Percentiles rank a stretch among this genome's conserved stretches.
These are phyloP conservation scores for Kalanchoe fedtschenkoi DNA, from an alignment of 164 flowering plant genomes.

Conservation along the genomic window DNA sequence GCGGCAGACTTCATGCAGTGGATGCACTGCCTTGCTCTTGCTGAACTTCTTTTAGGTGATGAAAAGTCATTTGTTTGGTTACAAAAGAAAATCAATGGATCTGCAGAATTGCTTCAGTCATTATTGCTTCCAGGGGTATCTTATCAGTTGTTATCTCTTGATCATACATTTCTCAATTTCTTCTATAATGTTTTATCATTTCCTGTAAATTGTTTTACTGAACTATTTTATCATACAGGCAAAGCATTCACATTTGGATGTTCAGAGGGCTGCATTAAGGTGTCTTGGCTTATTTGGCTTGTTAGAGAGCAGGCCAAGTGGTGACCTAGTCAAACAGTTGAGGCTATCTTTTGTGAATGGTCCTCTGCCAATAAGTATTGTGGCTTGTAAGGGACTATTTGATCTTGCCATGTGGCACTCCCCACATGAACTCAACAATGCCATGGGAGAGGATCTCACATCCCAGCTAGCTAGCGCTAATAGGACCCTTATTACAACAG, in stretches of 20 bases:
- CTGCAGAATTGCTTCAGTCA: constrained; percentile 57
- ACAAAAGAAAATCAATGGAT: constrained; percentile 47
- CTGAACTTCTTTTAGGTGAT: constrained; percentile 66
- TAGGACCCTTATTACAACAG: constrained; percentile 14
- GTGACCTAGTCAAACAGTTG: constrained; percentile 63
- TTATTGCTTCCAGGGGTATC: constrained; percentile 86
- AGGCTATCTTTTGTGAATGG: constrained; percentile 47
- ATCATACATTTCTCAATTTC: not conserved
- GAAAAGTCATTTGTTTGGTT: constrained; percentile 37
- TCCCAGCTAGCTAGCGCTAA: constrained; percentile 21
- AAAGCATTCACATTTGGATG: constrained; percentile 76
- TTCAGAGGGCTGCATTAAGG: constrained; percentile 73
- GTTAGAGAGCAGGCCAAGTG: constrained; percentile 60
- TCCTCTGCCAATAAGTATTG: constrained; percentile 38
- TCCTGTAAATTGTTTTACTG: not conserved
- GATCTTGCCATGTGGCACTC: constrained; percentile 91
- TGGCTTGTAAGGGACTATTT: constrained; percentile 70
- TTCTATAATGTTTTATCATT: not conserved
- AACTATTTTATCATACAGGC: constrained; percentile 43
- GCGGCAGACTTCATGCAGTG: constrained; percentile 83
- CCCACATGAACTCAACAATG: constrained; percentile 62
- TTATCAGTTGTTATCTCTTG: not conserved
- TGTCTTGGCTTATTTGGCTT: constrained; percentile 94
- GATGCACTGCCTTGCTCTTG: constrained; percentile 89
- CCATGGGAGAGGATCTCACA: constrained; percentile 28